A percentile compares a stretch with the other conserved stretches of the same genome.
Evolutionary conservation across 805 yeast genomes (phyloP).

Genomic region (Pichia nanzhaoensis): DNA sequence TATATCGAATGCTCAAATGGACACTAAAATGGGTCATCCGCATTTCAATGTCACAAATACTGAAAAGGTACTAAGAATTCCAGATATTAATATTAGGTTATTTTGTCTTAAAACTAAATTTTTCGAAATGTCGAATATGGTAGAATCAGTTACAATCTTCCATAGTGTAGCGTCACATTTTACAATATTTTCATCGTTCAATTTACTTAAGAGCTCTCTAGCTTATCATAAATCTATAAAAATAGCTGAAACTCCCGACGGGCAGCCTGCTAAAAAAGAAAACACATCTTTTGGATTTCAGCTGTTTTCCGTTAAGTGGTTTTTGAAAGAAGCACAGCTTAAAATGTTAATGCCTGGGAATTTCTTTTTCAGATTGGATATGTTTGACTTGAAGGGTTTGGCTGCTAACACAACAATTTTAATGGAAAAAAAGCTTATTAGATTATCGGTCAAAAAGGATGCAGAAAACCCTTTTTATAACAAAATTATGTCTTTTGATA

Average conservation of each 20-base stretch:
- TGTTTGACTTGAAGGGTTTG: slow-evolving; percentile 24
- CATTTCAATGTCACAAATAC: neutral
- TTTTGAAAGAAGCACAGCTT: slow-evolving; percentile 14
- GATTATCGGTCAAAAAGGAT: slow-evolving; percentile 12
- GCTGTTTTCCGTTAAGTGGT: slow-evolving; percentile 7
- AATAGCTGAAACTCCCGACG: neutral
- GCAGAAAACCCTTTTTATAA: slow-evolving; percentile 1
- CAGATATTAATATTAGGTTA: slow-evolving; percentile 4
- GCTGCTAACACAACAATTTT: slow-evolving; percentile 7
- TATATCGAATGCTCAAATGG: neutral
- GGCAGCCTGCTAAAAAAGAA: neutral
- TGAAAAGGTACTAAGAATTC: slow-evolving; percentile 9
- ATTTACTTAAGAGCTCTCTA: slow-evolving; percentile 37
- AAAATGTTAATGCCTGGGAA: slow-evolving; percentile 39
- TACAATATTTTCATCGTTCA: slow-evolving; percentile 38
- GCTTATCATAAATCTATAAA: neutral
- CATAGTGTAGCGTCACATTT: slow-evolving; percentile 40
- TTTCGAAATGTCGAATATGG: slow-evolving; percentile 5
- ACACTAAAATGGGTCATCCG: slow-evolving; percentile 4
- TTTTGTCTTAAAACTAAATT: slow-evolving; percentile 9
- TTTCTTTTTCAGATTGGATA: slow-evolving; percentile 43
- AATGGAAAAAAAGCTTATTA: slow-evolving; percentile 7
- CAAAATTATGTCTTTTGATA: slow-evolving; percentile 11
- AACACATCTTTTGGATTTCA: neutral
- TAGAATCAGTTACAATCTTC: slow-evolving; percentile 4